Evolutionary conservation across 495 filamentous ascomycete genomes (phyloP).

Genomic region (Paragyromitra xinjiangensis): DNA sequence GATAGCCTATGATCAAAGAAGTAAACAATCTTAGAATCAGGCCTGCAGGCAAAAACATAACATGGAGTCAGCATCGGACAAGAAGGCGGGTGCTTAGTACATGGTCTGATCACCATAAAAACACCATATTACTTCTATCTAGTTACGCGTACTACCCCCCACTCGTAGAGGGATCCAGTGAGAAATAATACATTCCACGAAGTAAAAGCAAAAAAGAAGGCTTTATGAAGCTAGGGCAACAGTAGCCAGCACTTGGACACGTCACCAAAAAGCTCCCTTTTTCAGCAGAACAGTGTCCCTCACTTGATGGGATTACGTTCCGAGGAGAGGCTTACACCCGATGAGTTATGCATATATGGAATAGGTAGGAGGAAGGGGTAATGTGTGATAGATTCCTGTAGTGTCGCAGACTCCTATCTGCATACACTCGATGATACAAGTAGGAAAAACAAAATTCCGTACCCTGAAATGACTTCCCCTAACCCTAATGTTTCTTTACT

Average conservation of each 20-base stretch:
- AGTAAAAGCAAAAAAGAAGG: slow-evolving; percentile 35
- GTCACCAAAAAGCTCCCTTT: slow-evolving; percentile 16
- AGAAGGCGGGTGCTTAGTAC: background rate
- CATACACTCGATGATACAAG: background rate
- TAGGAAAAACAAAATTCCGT: background rate
- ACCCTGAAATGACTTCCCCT: slow-evolving; percentile 6
- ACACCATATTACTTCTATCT: slow-evolving; percentile 11
- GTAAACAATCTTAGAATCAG: slow-evolving; percentile 36
- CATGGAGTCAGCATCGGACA: slow-evolving; percentile 10
- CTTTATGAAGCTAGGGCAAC: slow-evolving; percentile 13
- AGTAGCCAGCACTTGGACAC: slow-evolving; percentile 22
- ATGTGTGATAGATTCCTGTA: background rate
- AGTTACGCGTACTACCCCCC: slow-evolving; percentile 1
- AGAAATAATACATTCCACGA: slow-evolving; percentile 2
- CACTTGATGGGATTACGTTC: slow-evolving; percentile 3
- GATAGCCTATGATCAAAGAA: slow-evolving; percentile 36
- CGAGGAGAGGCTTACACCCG: background rate
- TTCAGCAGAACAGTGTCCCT: background rate
- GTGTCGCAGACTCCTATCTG: background rate
- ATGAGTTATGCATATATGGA: slow-evolving; percentile 6
- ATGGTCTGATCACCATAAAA: slow-evolving; percentile 22
- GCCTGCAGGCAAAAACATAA: slow-evolving; percentile 25
- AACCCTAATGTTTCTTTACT: slow-evolving; percentile 23
- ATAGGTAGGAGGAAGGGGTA: background rate
- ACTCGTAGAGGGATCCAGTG: background rate